Percentiles rank a stretch among this genome's conserved stretches.
These are phyloP conservation scores for Aspergillus jensenii DNA, from an alignment of 2,329 filamentous ascomycete species.

Conservation along the genomic window DNA sequence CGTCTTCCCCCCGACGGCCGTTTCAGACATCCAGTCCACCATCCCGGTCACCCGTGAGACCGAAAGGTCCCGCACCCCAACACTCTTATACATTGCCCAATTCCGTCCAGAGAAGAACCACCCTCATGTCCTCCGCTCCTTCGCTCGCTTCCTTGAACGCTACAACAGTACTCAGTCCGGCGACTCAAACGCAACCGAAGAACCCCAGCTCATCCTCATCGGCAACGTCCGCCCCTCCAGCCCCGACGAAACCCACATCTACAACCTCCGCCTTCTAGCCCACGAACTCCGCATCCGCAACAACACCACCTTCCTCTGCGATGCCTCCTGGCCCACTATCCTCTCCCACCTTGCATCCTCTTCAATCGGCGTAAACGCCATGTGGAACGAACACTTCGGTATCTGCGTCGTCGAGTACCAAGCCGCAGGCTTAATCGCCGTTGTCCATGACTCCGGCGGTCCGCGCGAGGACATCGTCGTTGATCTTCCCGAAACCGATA, in stretches of 20 bases:
- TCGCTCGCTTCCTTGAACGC: constrained; percentile 65
- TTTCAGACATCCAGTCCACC: constrained; percentile 74
- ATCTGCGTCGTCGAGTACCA: constrained; percentile 99
- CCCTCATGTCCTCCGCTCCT: constrained; percentile 78
- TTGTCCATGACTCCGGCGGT: constrained; percentile 90
- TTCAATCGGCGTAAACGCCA: constrained; percentile 89
- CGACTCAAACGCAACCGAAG: constrained; percentile 45
- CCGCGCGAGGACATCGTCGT: constrained; percentile 93
- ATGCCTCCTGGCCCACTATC: constrained; percentile 86
- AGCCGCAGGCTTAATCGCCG: constrained; percentile 85
- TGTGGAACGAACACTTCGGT: constrained; percentile 99
- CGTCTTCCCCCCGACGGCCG: constrained; percentile 89
- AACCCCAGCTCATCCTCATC: constrained; percentile 68
- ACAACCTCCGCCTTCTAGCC: constrained; percentile 79
- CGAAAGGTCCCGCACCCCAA: constrained; percentile 68
- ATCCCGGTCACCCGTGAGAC: constrained; percentile 70
- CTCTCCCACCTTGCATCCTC: constrained; percentile 73
- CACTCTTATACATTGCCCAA: constrained; percentile 90
- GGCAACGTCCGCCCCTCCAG: constrained; percentile 80
- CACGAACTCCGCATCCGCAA: constrained; percentile 86
- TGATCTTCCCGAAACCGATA: constrained; percentile 47
- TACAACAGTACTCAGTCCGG: neutral
- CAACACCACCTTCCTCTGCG: constrained; percentile 80
- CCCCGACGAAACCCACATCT: constrained; percentile 62
- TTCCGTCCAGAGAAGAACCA: constrained; percentile 99